Evolutionary conservation across 2,329 filamentous ascomycete species (phyloP).

Genomic region (Aquanectria penicillioides): DNA sequence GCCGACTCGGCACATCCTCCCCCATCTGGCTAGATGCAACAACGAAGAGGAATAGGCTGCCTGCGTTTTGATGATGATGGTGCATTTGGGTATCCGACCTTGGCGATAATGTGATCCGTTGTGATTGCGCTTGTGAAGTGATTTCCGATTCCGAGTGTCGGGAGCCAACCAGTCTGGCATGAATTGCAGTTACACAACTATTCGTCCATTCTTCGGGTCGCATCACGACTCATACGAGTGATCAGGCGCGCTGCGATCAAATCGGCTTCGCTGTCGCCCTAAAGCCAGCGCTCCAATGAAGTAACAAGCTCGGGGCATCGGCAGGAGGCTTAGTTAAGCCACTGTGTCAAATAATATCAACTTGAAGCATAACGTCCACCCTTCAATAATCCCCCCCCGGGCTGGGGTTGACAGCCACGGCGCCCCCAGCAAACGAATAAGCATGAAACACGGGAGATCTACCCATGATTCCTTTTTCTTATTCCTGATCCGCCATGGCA

Average conservation of each 20-base stretch:
- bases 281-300: background rate
- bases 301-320: background rate
- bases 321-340: background rate
- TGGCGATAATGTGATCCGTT: no score
- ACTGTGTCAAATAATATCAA: background rate
- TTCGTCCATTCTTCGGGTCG: no score
- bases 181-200: background rate
- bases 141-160: no score
- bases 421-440: background rate
- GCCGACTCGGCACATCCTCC: no score
- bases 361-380: background rate
- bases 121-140: no score
- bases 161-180: no score
- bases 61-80: no score
- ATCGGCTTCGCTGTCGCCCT: background rate
- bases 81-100: no score
- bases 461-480: background rate
- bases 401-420: background rate
- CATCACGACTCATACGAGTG: no score
- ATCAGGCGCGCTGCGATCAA: background rate
- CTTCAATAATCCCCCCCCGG: background rate
- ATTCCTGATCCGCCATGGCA: background rate
- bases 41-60: no score
- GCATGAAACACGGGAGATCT: background rate
- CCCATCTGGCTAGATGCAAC: no score